Evolutionary conservation across 1,284 basidiomycete species (phyloP).

Genomic region (Ceratobasidium sp.): DNA sequence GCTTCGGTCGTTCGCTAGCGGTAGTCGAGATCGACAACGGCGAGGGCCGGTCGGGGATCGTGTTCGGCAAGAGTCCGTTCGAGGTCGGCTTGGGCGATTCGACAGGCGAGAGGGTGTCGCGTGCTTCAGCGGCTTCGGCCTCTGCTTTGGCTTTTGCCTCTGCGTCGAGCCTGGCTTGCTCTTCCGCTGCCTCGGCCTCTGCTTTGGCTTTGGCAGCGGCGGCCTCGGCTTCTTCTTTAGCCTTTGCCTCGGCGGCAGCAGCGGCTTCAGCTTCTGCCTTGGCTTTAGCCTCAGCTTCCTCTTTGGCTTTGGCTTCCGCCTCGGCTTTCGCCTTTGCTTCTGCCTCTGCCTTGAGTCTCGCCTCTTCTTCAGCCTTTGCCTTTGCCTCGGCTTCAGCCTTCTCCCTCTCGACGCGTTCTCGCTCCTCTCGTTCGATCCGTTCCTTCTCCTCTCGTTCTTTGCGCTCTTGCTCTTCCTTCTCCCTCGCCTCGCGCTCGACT

Average conservation of each 20-base stretch:
- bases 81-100: constrained; percentile 55
- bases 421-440: constrained; percentile 60
- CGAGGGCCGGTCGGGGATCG: constrained; percentile 58
- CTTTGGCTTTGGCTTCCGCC: constrained; percentile 53
- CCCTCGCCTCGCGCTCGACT: constrained; percentile 50
- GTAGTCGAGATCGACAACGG: constrained; percentile 52
- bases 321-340: constrained; percentile 53
- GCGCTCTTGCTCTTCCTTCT: constrained; percentile 53
- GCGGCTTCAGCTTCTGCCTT: constrained; percentile 61
- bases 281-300: constrained; percentile 51
- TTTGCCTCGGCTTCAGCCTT: constrained; percentile 65
- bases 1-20: constrained; percentile 52
- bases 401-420: constrained; percentile 67
- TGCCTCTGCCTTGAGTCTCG: constrained; percentile 60
- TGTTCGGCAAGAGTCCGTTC: constrained; percentile 57
- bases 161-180: constrained; percentile 52
- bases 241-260: constrained; percentile 50
- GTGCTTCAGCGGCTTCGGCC: constrained; percentile 50
- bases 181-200: constrained; percentile 49
- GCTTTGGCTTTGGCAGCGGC: constrained; percentile 49
- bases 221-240: constrained; percentile 53
- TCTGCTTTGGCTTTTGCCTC: constrained; percentile 54
- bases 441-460: constrained; percentile 49
- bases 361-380: constrained; percentile 60
- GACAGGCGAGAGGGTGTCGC: constrained; percentile 53